Evolutionary conservation across 495 filamentous ascomycete species (phyloP).

Genomic region (Penicillium flavigenum): DNA sequence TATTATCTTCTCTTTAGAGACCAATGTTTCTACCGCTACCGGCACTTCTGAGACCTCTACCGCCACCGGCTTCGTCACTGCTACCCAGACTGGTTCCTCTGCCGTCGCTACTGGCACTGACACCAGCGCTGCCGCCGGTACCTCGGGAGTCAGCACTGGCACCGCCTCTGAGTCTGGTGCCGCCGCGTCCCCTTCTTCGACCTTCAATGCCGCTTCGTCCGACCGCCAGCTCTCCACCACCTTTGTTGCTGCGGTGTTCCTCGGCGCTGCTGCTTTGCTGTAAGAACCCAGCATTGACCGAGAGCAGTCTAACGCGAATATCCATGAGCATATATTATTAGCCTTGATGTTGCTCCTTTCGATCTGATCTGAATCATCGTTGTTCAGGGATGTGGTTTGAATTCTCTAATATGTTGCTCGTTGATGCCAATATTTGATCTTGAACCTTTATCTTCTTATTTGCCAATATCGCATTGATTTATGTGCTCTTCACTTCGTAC

Average conservation of each 20-base stretch:
- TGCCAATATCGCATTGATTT: conserved; percentile 14
- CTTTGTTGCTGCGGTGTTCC: conserved; percentile 40
- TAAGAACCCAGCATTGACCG: conserved; percentile 17
- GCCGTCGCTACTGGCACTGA: conserved; percentile 12
- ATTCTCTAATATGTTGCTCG: conserved; percentile 16
- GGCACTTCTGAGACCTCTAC: conserved; percentile 10
- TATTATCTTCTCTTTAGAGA: conserved; percentile 8
- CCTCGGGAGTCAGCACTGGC: not conserved
- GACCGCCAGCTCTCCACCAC: conserved; percentile 38
- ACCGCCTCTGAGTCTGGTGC: not conserved
- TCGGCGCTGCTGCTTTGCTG: conserved; percentile 41
- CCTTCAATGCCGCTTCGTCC: conserved; percentile 16
- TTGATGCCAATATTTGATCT: conserved; percentile 4
- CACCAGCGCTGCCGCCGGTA: conserved; percentile 10
- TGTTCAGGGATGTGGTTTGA: conserved; percentile 14
- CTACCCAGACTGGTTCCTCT: conserved; percentile 18
- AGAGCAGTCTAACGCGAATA: conserved; percentile 7
- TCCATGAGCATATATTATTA: conserved; percentile 19
- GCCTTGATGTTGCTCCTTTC: conserved; percentile 17
- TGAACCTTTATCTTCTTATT: not conserved
- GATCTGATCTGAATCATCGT: conserved; percentile 13
- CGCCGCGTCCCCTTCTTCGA: conserved; percentile 10
- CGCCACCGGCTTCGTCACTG: conserved; percentile 12
- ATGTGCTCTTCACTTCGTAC: not conserved
- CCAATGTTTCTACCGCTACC: conserved; percentile 10